phyloP scores from a whole-genome alignment of 768 basidiomycete genomes.

The Amanita subjunquillea region DNA sequence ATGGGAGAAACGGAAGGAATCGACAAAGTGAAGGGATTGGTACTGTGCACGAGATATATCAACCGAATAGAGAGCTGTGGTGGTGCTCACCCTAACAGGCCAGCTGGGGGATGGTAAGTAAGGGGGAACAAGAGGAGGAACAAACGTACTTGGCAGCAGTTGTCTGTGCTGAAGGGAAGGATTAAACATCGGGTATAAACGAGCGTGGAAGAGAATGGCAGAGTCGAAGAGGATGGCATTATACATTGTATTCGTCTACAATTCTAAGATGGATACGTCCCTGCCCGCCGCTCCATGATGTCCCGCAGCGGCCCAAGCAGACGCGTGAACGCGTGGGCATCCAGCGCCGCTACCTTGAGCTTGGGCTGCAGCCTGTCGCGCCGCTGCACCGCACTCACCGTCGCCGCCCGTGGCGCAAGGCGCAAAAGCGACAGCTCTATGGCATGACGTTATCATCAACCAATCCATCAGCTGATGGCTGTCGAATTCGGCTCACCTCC shows the following conservation, averaged over 20 bases:
- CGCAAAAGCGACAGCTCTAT: slow-evolving; percentile 87
- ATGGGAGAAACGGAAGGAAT: too few relatives aligned
- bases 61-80: neutral
- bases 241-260: neutral
- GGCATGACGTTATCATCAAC: neutral
- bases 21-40: neutral
- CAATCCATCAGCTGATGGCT: neutral
- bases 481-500: slow-evolving; percentile 53
- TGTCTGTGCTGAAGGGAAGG: neutral
- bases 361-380: slow-evolving; percentile 39
- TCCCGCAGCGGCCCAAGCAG: slow-evolving; percentile 87
- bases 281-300: slow-evolving; percentile 87
- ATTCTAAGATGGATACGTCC: slow-evolving; percentile 49
- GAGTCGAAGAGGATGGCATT: neutral
- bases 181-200: neutral
- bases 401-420: slow-evolving; percentile 88
- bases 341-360: slow-evolving; percentile 89
- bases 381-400: slow-evolving; percentile 72
- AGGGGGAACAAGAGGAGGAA: neutral
- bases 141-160: neutral
- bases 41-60: neutral
- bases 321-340: slow-evolving; percentile 88
- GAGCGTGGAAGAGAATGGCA: neutral
- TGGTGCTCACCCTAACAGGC: neutral
- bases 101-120: neutral